Conservation (phyloP, 73 alveolate genomes). For the Tetrahymena thermophila region DNA sequence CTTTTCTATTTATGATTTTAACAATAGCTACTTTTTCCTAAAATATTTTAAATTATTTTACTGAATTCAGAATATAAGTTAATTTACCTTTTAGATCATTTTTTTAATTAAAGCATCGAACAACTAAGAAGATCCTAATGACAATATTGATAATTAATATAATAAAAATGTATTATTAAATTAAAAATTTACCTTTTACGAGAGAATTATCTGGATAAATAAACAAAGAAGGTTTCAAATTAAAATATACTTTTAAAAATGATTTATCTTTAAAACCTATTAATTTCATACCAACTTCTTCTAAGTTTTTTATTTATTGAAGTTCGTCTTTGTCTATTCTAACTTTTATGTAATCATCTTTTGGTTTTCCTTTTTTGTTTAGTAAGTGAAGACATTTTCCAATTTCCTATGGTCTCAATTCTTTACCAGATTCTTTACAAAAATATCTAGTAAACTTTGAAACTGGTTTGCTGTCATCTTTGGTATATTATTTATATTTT, state of each 20-base stretch:
- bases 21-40: conserved; percentile 49
- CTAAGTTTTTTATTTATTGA: conserved; percentile 67
- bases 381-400: neutral
- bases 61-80: neutral
- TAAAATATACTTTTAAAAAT: conserved; percentile 68
- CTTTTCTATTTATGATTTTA: neutral
- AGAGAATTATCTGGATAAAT: conserved; percentile 81
- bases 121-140: conserved; percentile 60
- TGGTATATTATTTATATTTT: neutral
- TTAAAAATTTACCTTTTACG: neutral
- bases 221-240: conserved; percentile 71
- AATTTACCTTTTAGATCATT: conserved; percentile 41
- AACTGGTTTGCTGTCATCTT: neutral
- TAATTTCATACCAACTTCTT: conserved; percentile 76
- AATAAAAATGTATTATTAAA: neutral
- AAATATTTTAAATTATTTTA: conserved; percentile 52
- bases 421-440: neutral
- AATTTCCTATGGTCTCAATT: neutral
- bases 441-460: neutral
- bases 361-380: neutral
- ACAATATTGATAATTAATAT: neutral
- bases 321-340: conserved; percentile 67
- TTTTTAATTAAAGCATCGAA: conserved; percentile 78
- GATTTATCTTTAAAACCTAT: conserved; percentile 79
- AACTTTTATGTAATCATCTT: conserved; percentile 69